Conservation (phyloP, 257 asterid genomes). For the Przewalskia tangutica region DNA sequence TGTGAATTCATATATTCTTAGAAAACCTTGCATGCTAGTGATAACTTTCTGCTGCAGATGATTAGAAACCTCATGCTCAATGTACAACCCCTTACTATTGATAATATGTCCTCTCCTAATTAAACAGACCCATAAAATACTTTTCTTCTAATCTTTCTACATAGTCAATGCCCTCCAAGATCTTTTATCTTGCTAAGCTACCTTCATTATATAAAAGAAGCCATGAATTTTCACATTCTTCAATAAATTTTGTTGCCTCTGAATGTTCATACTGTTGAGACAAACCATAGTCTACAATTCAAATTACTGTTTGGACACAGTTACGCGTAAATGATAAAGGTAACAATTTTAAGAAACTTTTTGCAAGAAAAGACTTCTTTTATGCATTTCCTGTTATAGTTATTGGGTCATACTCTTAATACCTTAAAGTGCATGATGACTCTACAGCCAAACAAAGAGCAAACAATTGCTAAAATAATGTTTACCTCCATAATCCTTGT, state of each 20-base stretch:
- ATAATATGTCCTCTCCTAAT: not conserved
- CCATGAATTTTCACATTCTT: not conserved
- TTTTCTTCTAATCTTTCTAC: not conserved
- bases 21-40: not conserved
- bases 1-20: not conserved
- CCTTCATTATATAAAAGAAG: not conserved
- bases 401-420: not conserved
- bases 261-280: not conserved
- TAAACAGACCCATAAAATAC: not conserved
- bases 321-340: not conserved
- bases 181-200: not conserved
- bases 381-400: not conserved
- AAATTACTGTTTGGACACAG: not conserved
- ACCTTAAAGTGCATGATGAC: not conserved
- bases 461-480: not conserved
- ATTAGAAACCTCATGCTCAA: not conserved
- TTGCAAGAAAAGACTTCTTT: not conserved
- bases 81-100: not conserved
- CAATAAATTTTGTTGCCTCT: not conserved
- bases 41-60: not conserved
- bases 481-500: slow-evolving; percentile 78
- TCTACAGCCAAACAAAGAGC: not conserved
- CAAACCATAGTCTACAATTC: not conserved
- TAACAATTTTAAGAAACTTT: not conserved
- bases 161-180: not conserved